These are phyloP conservation scores for Staphylotrichum tortipilum DNA, from an alignment of 495 filamentous ascomycete genomes.

Conservation along the genomic window DNA sequence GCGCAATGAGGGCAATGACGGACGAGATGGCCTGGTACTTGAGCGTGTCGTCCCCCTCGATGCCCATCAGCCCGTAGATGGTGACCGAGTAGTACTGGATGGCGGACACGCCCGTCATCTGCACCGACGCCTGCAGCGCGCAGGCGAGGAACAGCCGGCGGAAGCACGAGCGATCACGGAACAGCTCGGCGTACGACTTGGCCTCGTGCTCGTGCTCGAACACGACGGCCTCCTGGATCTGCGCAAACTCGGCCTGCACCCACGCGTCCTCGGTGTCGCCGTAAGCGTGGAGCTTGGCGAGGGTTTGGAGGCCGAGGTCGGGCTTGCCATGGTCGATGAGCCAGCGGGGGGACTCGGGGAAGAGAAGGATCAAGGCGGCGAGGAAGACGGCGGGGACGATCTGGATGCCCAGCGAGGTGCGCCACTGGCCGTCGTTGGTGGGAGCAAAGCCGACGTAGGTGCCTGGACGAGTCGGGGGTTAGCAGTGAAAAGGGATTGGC, in stretches of 20 bases:
- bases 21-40: constrained; percentile 10
- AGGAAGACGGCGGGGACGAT: constrained; percentile 6
- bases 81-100: constrained; percentile 12
- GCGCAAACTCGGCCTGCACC: constrained; percentile 5
- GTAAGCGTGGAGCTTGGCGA: constrained; percentile 4
- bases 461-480: background rate
- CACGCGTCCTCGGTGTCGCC: constrained; percentile 2
- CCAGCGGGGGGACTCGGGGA: constrained; percentile 7
- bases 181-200: constrained; percentile 6
- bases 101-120: constrained; percentile 7
- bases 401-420: constrained; percentile 1
- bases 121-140: background rate
- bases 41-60: constrained; percentile 6
- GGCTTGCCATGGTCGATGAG: constrained; percentile 7
- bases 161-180: constrained; percentile 4
- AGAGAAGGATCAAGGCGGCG: constrained; percentile 4
- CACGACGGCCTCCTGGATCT: constrained; percentile 1
- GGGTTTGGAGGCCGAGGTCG: background rate
- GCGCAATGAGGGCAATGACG: constrained; percentile 3
- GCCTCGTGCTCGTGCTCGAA: constrained; percentile 3
- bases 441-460: constrained; percentile 1
- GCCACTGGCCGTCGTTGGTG: constrained; percentile 4
- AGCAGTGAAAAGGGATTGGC: background rate
- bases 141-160: constrained; percentile 7
- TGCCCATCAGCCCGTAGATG: constrained; percentile 7